phyloP scores from a whole-genome alignment of 805 yeast genomes.

The Wickerhamomyces rabaulensis region DNA sequence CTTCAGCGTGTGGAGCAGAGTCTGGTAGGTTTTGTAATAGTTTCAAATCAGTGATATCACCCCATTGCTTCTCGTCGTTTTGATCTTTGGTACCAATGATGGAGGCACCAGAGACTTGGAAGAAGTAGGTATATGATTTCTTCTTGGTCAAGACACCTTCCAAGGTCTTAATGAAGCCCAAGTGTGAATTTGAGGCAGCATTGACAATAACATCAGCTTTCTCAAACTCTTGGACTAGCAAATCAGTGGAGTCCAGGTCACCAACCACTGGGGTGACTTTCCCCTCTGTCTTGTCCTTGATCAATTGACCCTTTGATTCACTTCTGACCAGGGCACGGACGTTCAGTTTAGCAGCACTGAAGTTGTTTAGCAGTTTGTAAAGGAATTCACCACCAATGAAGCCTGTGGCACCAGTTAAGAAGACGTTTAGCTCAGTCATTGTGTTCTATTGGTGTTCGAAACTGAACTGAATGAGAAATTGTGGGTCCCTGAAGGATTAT shows the following conservation, averaged over 20 bases:
- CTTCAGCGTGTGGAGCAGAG: conserved; percentile 6
- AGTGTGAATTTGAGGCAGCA: conserved; percentile 29
- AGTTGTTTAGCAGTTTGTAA: conserved; percentile 19
- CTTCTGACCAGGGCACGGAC: conserved; percentile 24
- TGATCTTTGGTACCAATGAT: conserved; percentile 1
- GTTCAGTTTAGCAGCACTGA: not conserved
- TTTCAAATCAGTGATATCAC: conserved; percentile 5
- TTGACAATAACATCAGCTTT: conserved; percentile 28
- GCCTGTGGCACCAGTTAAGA: conserved; percentile 30
- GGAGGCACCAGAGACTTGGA: conserved; percentile 32
- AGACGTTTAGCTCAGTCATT: conserved; percentile 2
- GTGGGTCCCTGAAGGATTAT: too few relatives aligned
- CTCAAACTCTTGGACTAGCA: conserved; percentile 17
- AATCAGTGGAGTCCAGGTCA: conserved; percentile 15
- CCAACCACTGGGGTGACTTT: conserved; percentile 24
- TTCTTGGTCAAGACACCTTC: conserved; percentile 21
- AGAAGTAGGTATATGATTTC: conserved; percentile 22
- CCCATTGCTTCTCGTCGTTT: conserved; percentile 3
- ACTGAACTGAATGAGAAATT: too few relatives aligned
- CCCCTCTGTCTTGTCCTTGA: conserved; percentile 9
- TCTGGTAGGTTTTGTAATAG: conserved; percentile 2
- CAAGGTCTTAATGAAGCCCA: conserved; percentile 20
- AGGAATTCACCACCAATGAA: conserved; percentile 29
- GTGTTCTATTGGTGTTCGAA: too few relatives aligned
- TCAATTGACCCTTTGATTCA: conserved; percentile 16